Evolutionary conservation across 352 stramenopile species (phyloP).

Genomic region (Globisporangium heterothallicum): DNA sequence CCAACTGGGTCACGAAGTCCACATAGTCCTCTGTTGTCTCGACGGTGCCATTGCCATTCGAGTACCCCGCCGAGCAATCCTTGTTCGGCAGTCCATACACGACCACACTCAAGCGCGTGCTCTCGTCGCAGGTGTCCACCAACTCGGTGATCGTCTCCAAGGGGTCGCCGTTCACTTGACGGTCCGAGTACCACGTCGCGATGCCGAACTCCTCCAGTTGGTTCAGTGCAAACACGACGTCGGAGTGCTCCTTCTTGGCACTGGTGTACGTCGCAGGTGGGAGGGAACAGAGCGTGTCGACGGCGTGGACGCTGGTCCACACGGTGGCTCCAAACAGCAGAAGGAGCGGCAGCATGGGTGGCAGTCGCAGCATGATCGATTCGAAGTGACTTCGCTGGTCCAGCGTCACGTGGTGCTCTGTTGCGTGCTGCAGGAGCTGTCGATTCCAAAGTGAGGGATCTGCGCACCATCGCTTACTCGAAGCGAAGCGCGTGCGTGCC

Average conservation of each 20-base stretch:
- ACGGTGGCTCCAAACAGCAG: no score
- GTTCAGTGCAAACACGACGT: constrained; percentile 30
- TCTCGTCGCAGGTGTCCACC: constrained; percentile 22
- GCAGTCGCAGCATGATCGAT: background rate
- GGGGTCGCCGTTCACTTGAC: constrained; percentile 22
- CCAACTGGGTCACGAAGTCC: constrained; percentile 37
- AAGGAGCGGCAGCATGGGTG: background rate
- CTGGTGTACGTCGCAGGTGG: constrained; percentile 27
- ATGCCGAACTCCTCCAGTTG: constrained; percentile 32
- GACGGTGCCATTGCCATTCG: constrained; percentile 26
- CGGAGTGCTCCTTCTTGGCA: constrained; percentile 25
- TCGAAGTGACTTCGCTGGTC: no score
- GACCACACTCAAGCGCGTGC: constrained; percentile 36
- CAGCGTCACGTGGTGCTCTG: no score
- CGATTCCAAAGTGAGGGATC: no score
- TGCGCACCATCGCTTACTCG: no score
- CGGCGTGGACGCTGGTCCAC: background rate
- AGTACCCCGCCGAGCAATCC: constrained; percentile 58
- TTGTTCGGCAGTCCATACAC: constrained; percentile 77
- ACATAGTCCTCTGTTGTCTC: constrained; percentile 38
- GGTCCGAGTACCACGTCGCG: constrained; percentile 50
- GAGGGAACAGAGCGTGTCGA: constrained; percentile 28
- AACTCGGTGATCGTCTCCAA: constrained; percentile 19
- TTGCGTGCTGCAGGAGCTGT: no score
- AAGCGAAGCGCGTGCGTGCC: no score